Evolutionary conservation across 345 rosid species (phyloP).

Genomic region (Rhodamnia rubescens): DNA sequence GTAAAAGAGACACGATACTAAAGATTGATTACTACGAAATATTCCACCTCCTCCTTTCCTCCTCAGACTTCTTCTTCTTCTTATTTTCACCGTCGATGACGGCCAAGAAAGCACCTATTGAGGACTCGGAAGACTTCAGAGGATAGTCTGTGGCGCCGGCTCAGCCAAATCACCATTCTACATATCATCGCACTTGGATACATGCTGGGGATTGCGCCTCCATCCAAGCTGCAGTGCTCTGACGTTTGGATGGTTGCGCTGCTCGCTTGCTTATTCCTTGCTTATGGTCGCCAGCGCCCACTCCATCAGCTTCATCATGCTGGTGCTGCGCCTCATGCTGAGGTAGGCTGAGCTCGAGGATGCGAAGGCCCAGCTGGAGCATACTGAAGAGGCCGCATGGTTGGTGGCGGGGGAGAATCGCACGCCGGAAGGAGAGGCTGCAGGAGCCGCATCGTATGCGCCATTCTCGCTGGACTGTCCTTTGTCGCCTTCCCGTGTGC

Average conservation of each 20-base stretch:
- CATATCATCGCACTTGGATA: no score
- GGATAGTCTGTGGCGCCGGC: no score
- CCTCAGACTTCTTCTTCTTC: no score
- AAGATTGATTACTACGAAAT: no score
- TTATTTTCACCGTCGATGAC: no score
- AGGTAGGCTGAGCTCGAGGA: neutral
- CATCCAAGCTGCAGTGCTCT: neutral
- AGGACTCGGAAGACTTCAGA: no score
- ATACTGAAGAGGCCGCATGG: no score
- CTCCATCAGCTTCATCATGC: neutral
- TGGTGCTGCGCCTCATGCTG: neutral
- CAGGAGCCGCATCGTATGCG: neutral
- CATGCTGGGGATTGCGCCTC: neutral
- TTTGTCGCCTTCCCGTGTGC: no score
- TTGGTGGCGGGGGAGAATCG: neutral
- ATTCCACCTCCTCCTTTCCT: no score
- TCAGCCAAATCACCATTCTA: no score
- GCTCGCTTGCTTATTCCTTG: neutral
- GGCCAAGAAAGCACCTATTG: no score
- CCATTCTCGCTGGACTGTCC: neutral
- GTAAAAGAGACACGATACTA: no score
- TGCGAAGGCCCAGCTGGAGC: neutral
- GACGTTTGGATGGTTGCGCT: neutral
- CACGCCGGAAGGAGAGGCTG: neutral
- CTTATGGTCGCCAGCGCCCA: neutral